These are phyloP conservation scores for Wallacemonas rigidus DNA, from an alignment of 208 protist species.

Conservation along the genomic window DNA sequence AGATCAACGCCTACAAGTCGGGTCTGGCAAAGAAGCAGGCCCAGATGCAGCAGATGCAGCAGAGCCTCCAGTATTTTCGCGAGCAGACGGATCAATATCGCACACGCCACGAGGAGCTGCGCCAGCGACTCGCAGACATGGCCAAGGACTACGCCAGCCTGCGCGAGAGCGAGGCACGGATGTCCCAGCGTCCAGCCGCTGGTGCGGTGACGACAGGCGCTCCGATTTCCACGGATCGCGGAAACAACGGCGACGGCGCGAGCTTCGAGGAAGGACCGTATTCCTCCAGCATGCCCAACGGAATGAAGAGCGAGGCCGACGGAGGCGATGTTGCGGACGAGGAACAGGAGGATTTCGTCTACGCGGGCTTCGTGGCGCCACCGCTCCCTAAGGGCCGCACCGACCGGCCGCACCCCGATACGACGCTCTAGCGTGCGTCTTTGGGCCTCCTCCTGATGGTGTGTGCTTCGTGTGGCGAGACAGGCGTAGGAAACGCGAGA, in stretches of 20 bases:
- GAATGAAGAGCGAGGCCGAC: not conserved
- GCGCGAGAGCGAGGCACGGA: conserved; percentile 21
- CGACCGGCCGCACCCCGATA: not conserved
- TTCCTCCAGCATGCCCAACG: conserved; percentile 10
- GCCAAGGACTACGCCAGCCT: conserved; percentile 37
- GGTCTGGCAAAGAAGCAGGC: conserved; percentile 91
- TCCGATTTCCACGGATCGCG: not conserved
- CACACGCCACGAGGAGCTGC: conserved; percentile 68
- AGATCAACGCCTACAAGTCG: conserved; percentile 94
- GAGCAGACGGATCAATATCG: conserved; percentile 83
- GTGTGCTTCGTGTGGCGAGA: not conserved
- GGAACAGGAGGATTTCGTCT: conserved; percentile 24
- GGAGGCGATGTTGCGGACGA: not conserved
- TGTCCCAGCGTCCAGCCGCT: not conserved
- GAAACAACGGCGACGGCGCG: not conserved
- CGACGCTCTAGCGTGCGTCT: not conserved
- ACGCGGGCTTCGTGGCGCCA: conserved; percentile 55
- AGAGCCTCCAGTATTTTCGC: conserved; percentile 76
- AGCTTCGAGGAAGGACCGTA: conserved; percentile 1
- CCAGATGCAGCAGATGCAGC: conserved; percentile 92
- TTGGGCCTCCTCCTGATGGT: not conserved
- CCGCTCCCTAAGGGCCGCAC: conserved; percentile 12
- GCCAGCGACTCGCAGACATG: conserved; percentile 53
- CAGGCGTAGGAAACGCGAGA: too few relatives aligned
- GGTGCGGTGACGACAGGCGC: not conserved